These are phyloP conservation scores for Cyclaneusma minus DNA, from an alignment of 2,329 filamentous ascomycete species.

Conservation along the genomic window DNA sequence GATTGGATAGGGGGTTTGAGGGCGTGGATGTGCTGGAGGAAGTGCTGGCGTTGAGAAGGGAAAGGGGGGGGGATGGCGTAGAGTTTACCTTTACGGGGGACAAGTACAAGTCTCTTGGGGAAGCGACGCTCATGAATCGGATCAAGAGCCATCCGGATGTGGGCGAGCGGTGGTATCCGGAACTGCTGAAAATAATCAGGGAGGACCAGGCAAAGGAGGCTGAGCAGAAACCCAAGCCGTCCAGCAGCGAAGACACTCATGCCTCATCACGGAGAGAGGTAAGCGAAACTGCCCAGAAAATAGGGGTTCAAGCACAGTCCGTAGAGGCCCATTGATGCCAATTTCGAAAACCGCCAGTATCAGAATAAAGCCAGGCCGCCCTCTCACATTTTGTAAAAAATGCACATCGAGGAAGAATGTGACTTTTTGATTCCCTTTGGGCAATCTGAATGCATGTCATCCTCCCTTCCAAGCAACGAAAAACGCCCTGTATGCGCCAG, in stretches of 20 bases:
- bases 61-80: slow-evolving; percentile 51
- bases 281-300: no score
- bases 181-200: slow-evolving; percentile 34
- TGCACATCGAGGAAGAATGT: no score
- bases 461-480: slow-evolving; percentile 1
- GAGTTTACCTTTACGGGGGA: slow-evolving; percentile 71
- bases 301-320: no score
- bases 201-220: slow-evolving; percentile 36
- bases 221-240: no score
- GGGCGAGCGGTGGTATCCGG: slow-evolving; percentile 65
- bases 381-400: no score
- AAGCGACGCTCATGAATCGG: slow-evolving; percentile 71
- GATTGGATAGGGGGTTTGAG: slow-evolving; percentile 66
- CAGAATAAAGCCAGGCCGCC: no score
- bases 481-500: slow-evolving; percentile 3
- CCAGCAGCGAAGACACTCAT: no score
- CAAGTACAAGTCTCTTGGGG: slow-evolving; percentile 53
- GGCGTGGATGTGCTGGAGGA: slow-evolving; percentile 41
- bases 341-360: no score
- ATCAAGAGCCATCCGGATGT: slow-evolving; percentile 82
- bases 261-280: no score
- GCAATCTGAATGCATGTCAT: slow-evolving; percentile 1
- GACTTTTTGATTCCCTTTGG: no score
- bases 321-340: no score
- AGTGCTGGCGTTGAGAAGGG: slow-evolving; percentile 44